Evolutionary conservation across 176 grass and related monocot species (phyloP).

Genomic region (Oryza meridionalis): DNA sequence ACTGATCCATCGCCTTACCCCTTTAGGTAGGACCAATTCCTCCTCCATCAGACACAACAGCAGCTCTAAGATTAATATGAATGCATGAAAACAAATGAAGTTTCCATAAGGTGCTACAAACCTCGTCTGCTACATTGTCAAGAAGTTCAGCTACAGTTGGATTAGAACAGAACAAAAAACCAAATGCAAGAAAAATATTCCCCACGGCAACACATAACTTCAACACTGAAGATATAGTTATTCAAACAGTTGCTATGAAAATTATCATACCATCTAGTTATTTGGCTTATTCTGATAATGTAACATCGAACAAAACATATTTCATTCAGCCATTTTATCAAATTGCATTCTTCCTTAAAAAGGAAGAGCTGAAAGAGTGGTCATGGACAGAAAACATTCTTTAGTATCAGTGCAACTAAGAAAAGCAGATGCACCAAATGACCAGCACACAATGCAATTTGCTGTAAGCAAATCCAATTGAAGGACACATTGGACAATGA

Average conservation of each 20-base stretch:
- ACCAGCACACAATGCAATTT: background rate
- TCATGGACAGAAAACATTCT: background rate
- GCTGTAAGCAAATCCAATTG: background rate
- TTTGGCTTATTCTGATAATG: background rate
- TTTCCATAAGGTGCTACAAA: slow-evolving; percentile 37
- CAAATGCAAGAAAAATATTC: slow-evolving; percentile 18
- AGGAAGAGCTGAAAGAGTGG: background rate
- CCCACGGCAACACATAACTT: background rate
- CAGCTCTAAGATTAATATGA: background rate
- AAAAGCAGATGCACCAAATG: background rate
- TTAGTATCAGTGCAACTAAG: background rate
- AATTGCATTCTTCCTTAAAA: background rate
- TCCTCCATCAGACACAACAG: slow-evolving; percentile 79
- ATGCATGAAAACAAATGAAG: background rate
- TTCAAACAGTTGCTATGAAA: slow-evolving; percentile 1
- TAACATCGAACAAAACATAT: background rate
- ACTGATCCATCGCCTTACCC: slow-evolving; percentile 84
- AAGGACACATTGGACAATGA: background rate
- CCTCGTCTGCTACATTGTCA: slow-evolving; percentile 97
- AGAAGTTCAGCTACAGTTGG: slow-evolving; percentile 91
- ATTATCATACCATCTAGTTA: background rate
- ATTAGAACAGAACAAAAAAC: slow-evolving; percentile 40
- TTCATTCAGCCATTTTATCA: background rate
- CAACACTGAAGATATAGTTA: background rate
- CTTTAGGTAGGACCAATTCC: slow-evolving; percentile 82